Evolutionary conservation across 768 basidiomycete species (phyloP).

Genomic region (Phylloporus sp.): DNA sequence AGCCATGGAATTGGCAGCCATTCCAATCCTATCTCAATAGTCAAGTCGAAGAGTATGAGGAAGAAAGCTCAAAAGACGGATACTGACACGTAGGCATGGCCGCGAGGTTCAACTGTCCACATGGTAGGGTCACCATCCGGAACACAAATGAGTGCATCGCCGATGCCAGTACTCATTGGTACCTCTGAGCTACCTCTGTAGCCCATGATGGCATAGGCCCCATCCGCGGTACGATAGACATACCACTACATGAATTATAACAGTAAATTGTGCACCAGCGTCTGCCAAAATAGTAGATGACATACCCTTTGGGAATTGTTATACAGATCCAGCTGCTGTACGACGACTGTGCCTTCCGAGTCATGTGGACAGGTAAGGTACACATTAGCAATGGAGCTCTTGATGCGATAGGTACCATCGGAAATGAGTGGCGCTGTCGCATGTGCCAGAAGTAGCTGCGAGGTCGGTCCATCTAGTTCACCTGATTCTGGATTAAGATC

Average conservation of each 20-base stretch:
- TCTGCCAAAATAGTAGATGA: background rate
- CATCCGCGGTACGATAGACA: background rate
- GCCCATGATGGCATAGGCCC: background rate
- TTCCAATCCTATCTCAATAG: conserved; percentile 1
- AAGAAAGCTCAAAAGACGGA: background rate
- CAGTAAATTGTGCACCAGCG: background rate
- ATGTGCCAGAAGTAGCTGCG: background rate
- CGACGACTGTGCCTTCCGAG: background rate
- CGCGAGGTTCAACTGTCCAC: background rate
- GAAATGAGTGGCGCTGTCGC: background rate
- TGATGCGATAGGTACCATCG: background rate
- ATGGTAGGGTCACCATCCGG: background rate
- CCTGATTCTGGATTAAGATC: background rate
- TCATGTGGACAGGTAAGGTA: background rate
- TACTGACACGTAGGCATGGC: background rate
- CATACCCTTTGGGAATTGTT: background rate
- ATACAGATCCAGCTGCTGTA: background rate
- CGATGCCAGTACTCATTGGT: background rate
- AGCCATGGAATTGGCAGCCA: conserved; percentile 2
- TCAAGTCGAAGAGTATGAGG: no score
- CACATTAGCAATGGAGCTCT: background rate
- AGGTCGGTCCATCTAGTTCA: background rate
- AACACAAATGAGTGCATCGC: background rate
- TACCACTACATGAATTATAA: background rate
- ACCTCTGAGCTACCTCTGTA: background rate